These are phyloP conservation scores for Apiospora phragmitis DNA, from an alignment of 2,329 filamentous ascomycete species.

Conservation along the genomic window DNA sequence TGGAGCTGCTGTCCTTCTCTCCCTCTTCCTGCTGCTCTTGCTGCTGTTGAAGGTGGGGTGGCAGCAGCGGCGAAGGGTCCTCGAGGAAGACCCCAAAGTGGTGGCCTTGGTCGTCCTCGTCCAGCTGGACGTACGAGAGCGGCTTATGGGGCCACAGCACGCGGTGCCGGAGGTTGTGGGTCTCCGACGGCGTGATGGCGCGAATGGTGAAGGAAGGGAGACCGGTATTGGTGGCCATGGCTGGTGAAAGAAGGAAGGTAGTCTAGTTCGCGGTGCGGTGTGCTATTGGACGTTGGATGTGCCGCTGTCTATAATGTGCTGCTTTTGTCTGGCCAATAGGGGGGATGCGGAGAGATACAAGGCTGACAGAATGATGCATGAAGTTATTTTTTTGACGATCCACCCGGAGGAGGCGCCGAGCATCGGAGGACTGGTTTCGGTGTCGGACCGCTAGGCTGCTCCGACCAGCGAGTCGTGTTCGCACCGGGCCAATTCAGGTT, in stretches of 20 bases:
- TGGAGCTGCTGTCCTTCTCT: too few relatives aligned
- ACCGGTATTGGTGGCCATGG: slow-evolving; percentile 2
- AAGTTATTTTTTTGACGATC: neutral
- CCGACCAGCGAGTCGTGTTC: neutral
- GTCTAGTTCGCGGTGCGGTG: too few relatives aligned
- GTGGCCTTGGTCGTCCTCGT: slow-evolving; percentile 21
- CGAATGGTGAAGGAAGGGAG: slow-evolving; percentile 17
- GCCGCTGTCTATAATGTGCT: neutral
- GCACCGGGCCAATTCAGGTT: neutral
- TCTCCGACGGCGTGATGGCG: slow-evolving; percentile 20
- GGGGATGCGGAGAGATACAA: neutral
- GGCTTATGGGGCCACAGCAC: slow-evolving; percentile 27
- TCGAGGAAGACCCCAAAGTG: slow-evolving; percentile 25
- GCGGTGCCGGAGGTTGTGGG: slow-evolving; percentile 23
- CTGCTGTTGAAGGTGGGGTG: neutral
- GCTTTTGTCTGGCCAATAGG: neutral
- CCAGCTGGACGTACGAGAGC: slow-evolving; percentile 23
- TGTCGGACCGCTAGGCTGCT: neutral
- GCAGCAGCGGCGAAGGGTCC: neutral
- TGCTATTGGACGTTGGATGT: neutral
- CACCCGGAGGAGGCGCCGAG: neutral
- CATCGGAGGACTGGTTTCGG: neutral
- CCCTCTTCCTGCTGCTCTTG: neutral
- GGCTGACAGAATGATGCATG: neutral
- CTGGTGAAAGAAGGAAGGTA: neutral